Base-by-base conservation (phyloP, 352 stramenopile genomes). In the Phytopythium chamaehyphon region DNA sequence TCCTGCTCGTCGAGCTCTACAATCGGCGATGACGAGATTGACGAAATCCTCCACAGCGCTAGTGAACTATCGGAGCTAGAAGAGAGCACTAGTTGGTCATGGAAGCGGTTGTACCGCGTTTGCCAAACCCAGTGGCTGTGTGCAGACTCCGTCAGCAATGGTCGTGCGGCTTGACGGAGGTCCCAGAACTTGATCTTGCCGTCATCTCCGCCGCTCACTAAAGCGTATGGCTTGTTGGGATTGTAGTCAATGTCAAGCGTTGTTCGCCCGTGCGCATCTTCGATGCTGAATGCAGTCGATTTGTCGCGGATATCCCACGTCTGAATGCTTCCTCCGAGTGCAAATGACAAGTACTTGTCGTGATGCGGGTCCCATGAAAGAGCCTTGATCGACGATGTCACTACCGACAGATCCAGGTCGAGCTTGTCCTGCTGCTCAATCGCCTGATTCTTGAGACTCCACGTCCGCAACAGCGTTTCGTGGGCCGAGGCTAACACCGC, bases 181-280 rank as follows among this genome's bases (percentile, higher is more conserved):
- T 99, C 97, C 96, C 96, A 99, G 64, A 99, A 99, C 61, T 98
- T 98, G 19, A 99, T 66, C 40, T 94, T 75, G 18, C 93, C 88
- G 67, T 99, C 96, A 43, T 98, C 90, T 8, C 95, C 96, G 6
- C 84, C 76, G 45, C 88, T 98, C 1, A 83, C 81, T 14, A 99
- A 47, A 19, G 87, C 82, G 53, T 95, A 90, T 0, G 96, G 95
- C 66, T 98, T 97, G 73, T 99, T 98, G n/a, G 93, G 97, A 74
- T 99, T 99, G 70, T 98, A 99, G 73, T 98, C 92, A 12, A 99
- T 60, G 65, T 97, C 90, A 3, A 88, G 42, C 8, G 73, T 69
- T n/a, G 68, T 70, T 18, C 59, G 66, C 6, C 72, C 37, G 52
- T 93, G 82, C 60, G 88, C 76, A 35, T 91, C 64, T 40, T 83